A percentile compares a stretch with the other conserved stretches of the same genome.
Evolutionary conservation across 2,329 filamentous ascomycete species (phyloP).

Genomic region (Parafenestella ontariensis): DNA sequence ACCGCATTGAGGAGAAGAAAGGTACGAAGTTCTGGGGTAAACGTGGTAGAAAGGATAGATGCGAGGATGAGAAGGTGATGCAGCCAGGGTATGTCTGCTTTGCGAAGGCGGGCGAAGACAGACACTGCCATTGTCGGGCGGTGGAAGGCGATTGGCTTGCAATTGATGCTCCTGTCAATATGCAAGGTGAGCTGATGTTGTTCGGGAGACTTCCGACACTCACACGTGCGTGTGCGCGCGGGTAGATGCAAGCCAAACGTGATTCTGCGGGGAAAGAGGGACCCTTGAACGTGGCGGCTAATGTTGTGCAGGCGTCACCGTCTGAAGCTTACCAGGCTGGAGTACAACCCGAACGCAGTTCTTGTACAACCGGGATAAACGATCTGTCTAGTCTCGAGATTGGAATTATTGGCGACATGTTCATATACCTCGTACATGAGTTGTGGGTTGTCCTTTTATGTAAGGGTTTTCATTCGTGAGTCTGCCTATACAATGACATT

Average conservation of each 20-base stretch:
- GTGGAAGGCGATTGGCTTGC: neutral
- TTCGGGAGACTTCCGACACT: neutral
- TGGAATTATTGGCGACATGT: neutral
- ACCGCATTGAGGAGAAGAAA: neutral
- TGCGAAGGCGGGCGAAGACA: neutral
- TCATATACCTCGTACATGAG: neutral
- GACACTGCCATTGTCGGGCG: neutral
- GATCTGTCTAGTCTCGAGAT: neutral
- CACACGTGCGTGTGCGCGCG: neutral
- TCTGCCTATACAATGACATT: constrained; percentile 44
- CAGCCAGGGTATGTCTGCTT: neutral
- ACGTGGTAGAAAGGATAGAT: neutral
- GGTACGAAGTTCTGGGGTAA: neutral
- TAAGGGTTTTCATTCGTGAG: neutral
- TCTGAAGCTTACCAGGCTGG: neutral
- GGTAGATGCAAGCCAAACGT: neutral
- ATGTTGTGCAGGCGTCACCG: neutral
- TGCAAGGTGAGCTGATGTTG: neutral
- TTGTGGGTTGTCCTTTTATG: too few species aligned
- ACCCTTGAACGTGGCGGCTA: neutral
- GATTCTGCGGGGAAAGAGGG: neutral
- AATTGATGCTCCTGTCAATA: neutral
- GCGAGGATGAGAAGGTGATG: neutral
- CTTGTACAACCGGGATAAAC: neutral
- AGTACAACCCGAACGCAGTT: neutral